Base-by-base conservation (phyloP, 768 basidiomycete genomes). In the Mycena polygramma region DNA sequence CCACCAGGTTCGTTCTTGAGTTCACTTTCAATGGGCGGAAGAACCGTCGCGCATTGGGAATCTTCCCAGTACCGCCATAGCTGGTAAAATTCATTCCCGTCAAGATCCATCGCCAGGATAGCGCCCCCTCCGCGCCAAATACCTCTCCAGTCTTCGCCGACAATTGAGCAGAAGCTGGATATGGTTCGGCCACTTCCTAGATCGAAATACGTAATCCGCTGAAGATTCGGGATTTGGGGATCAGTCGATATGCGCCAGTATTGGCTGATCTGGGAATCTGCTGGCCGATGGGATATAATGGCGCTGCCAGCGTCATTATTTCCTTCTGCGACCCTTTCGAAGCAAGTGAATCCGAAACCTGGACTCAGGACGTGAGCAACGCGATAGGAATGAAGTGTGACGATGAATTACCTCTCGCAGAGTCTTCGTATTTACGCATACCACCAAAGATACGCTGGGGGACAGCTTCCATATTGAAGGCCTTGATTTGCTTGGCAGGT, bases 11-110 rank as follows among this genome's bases (percentile, higher is more conserved):
- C 54, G 68, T 84, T 84, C 63, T 82, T 76, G 19, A 83, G 75
- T 64, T 85, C 83, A 17, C 77, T 75, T 39, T 82, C 79, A 37
- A 84, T 78, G n/a, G 62, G 75, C 19, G 81, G 82, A 35, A 84
- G 59, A 22, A 70, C 69, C 9, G 64, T 70, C 24, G 58, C 14
- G 59, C 45, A 70, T 10, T 76, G 69, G 20, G 74, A 75, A 39
- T 85, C 81, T 57, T 84, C 83, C 84, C 84, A 85, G 72, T 84
- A 83, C 39, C 84, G 83, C 83, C 83, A 84, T 36, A 84, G 77
- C n/a, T 85, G 84, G 59, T 79, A 83, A 37, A 79, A 79, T 49
- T 84, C 82, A 46, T 79, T 84, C 57, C 83, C 83, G 37, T 80
- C 79, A 35, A 83, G 79, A 60, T 84, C 83, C 82, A 84, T 83